phyloP scores from a whole-genome alignment of 1,284 basidiomycete species.

The Pisolithus thermaeus region DNA sequence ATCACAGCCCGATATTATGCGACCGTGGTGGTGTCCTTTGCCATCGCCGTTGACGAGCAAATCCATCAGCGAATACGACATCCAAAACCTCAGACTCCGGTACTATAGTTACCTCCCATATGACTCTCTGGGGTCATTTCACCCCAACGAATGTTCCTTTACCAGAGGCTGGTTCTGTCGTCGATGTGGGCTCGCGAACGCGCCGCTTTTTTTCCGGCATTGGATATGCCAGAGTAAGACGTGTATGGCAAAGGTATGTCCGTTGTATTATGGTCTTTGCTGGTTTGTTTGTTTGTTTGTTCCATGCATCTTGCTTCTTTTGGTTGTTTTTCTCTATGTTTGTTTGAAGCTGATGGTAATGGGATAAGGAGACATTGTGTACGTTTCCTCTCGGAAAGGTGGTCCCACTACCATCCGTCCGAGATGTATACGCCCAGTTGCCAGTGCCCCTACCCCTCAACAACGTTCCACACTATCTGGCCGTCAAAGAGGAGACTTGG shows the following conservation, averaged over 20 bases:
- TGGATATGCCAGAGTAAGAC: slow-evolving; percentile 29
- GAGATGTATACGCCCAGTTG: slow-evolving; percentile 23
- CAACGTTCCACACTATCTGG: slow-evolving; percentile 18
- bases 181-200: slow-evolving; percentile 34
- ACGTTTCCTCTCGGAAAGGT: slow-evolving; percentile 11
- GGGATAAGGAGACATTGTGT: slow-evolving; percentile 9
- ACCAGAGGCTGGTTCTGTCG: slow-evolving; percentile 35
- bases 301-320: too few relatives aligned
- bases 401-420: slow-evolving; percentile 23
- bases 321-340: not conserved
- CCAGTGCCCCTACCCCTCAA: slow-evolving; percentile 25
- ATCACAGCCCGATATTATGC: not conserved
- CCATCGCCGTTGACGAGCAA: too few relatives aligned
- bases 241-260: slow-evolving; percentile 25
- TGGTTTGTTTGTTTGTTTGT: too few relatives aligned
- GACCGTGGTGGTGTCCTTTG: not conserved
- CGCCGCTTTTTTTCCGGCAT: slow-evolving; percentile 31
- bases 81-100: not conserved
- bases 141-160: slow-evolving; percentile 21
- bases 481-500: slow-evolving; percentile 11
- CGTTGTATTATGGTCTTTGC: too few relatives aligned
- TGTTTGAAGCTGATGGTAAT: slow-evolving; percentile 11
- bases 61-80: not conserved
- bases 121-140: slow-evolving; percentile 26
- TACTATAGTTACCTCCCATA: slow-evolving; percentile 4